Percentiles rank a stretch among this genome's conserved stretches.
Evolutionary conservation across 371 early-diverging fungal genomes (phyloP).

Genomic region (Capillidium heterosporum): DNA sequence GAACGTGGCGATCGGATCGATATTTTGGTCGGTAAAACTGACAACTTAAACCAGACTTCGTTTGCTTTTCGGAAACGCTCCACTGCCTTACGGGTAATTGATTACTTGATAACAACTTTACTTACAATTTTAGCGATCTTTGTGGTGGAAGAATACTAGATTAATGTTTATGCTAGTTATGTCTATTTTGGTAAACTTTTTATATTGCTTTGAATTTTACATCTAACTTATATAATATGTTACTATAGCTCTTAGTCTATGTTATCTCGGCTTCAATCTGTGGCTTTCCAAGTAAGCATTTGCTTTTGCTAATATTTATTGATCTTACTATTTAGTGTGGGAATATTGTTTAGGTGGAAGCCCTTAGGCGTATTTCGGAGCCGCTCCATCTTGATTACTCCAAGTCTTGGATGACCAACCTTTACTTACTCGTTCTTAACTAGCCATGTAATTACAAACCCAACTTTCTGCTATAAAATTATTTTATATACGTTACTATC

Average conservation of each 20-base stretch:
- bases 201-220: too few species aligned
- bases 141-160: conserved; percentile 90
- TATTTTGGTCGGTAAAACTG: conserved; percentile 77
- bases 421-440: too few species aligned
- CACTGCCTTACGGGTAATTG: conserved; percentile 50
- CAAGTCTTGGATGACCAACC: too few species aligned
- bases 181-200: neutral
- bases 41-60: conserved; percentile 66
- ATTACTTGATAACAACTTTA: neutral
- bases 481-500: too few species aligned
- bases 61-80: conserved; percentile 79
- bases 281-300: conserved; percentile 32
- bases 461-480: too few species aligned
- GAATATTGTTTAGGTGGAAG: too few species aligned
- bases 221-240: neutral
- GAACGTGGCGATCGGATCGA: conserved; percentile 87
- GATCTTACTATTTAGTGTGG: neutral
- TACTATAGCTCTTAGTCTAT: conserved; percentile 34
- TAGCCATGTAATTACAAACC: too few species aligned
- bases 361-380: too few species aligned
- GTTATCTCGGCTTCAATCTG: conserved; percentile 46
- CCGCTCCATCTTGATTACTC: too few species aligned
- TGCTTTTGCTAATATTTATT: neutral
- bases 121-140: conserved; percentile 26
- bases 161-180: conserved; percentile 48